Base-by-base conservation (phyloP, 805 yeast genomes). In the Peterozyma toletana region DNA sequence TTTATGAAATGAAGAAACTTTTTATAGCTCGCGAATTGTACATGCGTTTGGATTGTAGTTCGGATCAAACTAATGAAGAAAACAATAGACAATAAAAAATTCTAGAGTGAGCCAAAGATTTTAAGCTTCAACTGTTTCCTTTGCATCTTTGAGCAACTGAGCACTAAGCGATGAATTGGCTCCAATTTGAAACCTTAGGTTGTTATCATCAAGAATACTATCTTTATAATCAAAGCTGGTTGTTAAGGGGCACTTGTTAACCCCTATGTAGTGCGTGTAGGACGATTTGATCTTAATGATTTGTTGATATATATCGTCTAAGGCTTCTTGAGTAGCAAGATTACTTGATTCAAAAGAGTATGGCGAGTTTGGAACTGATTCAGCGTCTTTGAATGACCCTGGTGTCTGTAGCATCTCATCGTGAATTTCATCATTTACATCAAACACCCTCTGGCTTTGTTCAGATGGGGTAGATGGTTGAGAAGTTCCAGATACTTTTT, bases 91-190 rank as follows among this genome's bases (percentile, higher is more conserved):
- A 21, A 21, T 21, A 21, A 5, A 21, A 7, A 21, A 7, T 7
- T 21, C 27, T n/a, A 21, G 7, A 21, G 4, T 7, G 27, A 21
- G 27, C 27, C 4, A 21, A 21, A 4, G 7, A 21, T 5, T 5
- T 21, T 7, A 21, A 5, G 27, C 7, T 21, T 21, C 27, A 21
- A 21, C 7, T 4, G 27, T 21, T 21, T 21, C 27, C 7, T 7
- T 21, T 21, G 27, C 27, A 7, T 21, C 33, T 14, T 33, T 37
- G 17, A 44, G 21, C 14, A 44, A 30, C 15, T 35, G n/a, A 11
- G 47, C 21, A 37, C 47, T 44, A 9, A 40, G 30, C 3, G 44
- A 33, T 11, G 41, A 15, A 30, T 37, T 40, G 7, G 47, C 40
- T 3, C 37, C 15, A 9, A 44, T 39, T 11, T 44, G 41, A n/a